Evolutionary conservation across 2,329 filamentous ascomycete species (phyloP).

Genomic region (Stenocarpella maydis): DNA sequence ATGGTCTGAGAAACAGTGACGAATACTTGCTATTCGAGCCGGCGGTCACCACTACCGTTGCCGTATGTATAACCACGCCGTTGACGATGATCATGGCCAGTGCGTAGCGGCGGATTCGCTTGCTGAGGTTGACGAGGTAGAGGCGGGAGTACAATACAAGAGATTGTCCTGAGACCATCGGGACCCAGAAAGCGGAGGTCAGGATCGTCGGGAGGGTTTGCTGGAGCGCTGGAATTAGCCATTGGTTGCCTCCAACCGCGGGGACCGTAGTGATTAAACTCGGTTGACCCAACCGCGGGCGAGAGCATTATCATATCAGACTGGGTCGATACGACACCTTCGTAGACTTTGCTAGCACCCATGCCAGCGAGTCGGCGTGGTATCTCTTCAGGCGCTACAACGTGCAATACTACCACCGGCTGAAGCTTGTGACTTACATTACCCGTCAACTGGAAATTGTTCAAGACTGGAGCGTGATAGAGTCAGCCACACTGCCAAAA

Average conservation of each 20-base stretch:
- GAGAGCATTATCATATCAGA: not conserved
- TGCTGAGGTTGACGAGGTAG: conserved; percentile 64
- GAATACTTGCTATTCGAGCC: conserved; percentile 54
- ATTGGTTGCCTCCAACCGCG: not conserved
- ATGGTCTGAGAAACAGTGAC: conserved; percentile 47
- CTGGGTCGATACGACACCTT: not conserved
- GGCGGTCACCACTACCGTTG: conserved; percentile 63
- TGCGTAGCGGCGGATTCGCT: conserved; percentile 55
- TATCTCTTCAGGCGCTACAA: too few species aligned
- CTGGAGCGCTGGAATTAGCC: conserved; percentile 16
- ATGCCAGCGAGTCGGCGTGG: too few species aligned
- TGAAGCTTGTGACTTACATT: conserved; percentile 26
- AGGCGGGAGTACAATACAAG: conserved; percentile 70
- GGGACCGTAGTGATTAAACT: not conserved
- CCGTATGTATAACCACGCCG: conserved; percentile 59
- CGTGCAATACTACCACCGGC: not conserved
- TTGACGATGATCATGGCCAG: conserved; percentile 66
- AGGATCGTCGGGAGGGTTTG: conserved; percentile 49
- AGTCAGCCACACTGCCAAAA: conserved; percentile 44
- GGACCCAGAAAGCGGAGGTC: conserved; percentile 58
- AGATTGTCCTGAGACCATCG: conserved; percentile 69
- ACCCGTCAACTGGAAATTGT: conserved; percentile 42
- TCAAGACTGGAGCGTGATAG: conserved; percentile 49
- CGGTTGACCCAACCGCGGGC: not conserved
- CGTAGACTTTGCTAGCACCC: not conserved